phyloP scores from a whole-genome alignment of 1,284 basidiomycete species.

The Cryptococcus wingfieldii region DNA sequence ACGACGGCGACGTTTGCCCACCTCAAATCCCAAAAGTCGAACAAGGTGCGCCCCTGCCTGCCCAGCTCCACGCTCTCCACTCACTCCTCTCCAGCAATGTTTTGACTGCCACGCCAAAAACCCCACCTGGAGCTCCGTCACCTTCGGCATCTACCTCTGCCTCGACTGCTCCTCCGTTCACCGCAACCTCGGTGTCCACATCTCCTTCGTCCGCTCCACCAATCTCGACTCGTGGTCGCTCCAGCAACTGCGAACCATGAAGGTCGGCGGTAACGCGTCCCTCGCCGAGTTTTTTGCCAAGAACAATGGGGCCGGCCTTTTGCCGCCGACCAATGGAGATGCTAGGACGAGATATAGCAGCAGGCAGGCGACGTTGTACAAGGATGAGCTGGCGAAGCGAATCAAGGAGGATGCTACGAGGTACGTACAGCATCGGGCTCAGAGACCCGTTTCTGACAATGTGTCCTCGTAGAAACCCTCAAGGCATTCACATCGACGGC shows the following conservation, averaged over 20 bases:
- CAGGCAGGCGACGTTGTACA: constrained; percentile 79
- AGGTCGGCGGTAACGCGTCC: constrained; percentile 89
- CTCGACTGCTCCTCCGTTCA: constrained; percentile 94
- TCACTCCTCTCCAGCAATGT: constrained; percentile 62
- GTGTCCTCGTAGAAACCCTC: constrained; percentile 58
- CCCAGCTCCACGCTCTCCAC: neutral
- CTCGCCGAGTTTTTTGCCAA: constrained; percentile 86
- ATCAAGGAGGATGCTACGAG: constrained; percentile 72
- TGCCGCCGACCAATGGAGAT: constrained; percentile 63
- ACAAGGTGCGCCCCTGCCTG: constrained; percentile 63
- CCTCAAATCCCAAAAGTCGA: constrained; percentile 75
- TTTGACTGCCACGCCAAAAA: constrained; percentile 96
- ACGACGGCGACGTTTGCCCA: constrained; percentile 47
- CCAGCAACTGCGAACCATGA: constrained; percentile 88
- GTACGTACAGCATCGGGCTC: constrained; percentile 50
- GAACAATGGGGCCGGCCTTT: constrained; percentile 69
- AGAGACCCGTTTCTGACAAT: neutral
- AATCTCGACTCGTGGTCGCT: constrained; percentile 96
- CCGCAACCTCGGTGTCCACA: constrained; percentile 96
- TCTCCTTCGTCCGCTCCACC: constrained; percentile 94
- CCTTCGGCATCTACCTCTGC: constrained; percentile 96
- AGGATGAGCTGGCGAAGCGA: constrained; percentile 79
- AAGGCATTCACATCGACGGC: constrained; percentile 74
- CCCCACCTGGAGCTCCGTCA: constrained; percentile 96
- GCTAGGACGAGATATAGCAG: constrained; percentile 86